These are phyloP conservation scores for Leersia perrieri DNA, from an alignment of 176 grass and related monocot species.

Conservation along the genomic window DNA sequence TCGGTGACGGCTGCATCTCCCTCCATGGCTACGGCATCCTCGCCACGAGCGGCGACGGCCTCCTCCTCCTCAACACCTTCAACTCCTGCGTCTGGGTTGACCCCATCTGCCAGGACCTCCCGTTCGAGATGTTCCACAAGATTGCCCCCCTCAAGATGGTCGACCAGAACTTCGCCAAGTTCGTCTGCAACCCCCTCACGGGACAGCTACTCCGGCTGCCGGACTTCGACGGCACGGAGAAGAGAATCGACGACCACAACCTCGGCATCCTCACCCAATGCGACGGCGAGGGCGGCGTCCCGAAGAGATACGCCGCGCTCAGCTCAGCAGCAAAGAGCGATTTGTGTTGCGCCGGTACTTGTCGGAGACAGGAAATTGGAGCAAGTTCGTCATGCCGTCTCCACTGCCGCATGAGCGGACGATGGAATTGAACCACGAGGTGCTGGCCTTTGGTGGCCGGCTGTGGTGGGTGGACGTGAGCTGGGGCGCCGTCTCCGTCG, in stretches of 20 bases:
- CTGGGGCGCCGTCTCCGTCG: constrained; percentile 6
- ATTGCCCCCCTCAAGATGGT: neutral
- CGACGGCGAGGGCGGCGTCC: neutral
- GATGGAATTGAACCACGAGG: neutral
- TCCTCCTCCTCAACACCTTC: constrained; percentile 1
- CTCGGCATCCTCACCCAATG: constrained; percentile 4
- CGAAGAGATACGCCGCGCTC: constrained; percentile 1
- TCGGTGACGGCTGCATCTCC: neutral
- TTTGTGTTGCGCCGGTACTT: neutral
- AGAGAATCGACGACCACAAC: neutral
- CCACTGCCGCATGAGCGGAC: neutral
- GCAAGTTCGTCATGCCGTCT: neutral
- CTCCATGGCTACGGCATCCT: neutral
- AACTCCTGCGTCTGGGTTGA: neutral
- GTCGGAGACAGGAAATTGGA: neutral
- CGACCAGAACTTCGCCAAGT: neutral
- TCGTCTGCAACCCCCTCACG: constrained; percentile 18
- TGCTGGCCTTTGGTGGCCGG: neutral
- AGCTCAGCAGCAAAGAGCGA: neutral
- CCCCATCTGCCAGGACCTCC: too few relatives aligned
- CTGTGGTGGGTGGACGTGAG: constrained; percentile 1
- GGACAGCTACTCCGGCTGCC: neutral
- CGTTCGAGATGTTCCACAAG: too few relatives aligned
- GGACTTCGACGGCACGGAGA: neutral
- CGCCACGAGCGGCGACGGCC: neutral